Evolutionary conservation across 164 flowering plant species (phyloP).

Genomic region (Akebia trifoliata): DNA sequence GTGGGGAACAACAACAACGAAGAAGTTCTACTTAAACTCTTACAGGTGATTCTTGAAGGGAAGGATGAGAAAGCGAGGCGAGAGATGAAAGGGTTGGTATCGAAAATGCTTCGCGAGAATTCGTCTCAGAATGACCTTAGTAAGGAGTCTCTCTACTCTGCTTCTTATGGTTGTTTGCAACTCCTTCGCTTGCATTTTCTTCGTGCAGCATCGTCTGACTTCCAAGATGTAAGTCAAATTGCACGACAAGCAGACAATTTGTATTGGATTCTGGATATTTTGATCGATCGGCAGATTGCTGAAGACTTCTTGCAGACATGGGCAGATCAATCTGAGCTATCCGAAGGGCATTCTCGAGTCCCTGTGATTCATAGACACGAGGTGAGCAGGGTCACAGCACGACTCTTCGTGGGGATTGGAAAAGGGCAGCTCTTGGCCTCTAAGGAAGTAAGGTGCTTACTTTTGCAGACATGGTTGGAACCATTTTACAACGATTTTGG

Average conservation of each 20-base stretch:
- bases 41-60: conserved; percentile 83
- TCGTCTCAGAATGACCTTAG: conserved; percentile 63
- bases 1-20: conserved; percentile 41
- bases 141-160: conserved; percentile 75
- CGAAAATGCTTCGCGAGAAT: conserved; percentile 84
- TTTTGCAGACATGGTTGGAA: conserved; percentile 78
- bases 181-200: conserved; percentile 51
- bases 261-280: conserved; percentile 82
- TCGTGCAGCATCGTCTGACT: conserved; percentile 43
- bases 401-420: conserved; percentile 84
- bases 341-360: conserved; percentile 63
- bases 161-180: conserved; percentile 64
- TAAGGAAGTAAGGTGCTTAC: conserved; percentile 73
- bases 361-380: conserved; percentile 77
- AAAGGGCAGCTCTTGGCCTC: conserved; percentile 83
- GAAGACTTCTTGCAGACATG: conserved; percentile 77
- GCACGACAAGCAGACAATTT: conserved; percentile 85
- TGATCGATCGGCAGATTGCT: conserved; percentile 86
- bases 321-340: conserved; percentile 68
- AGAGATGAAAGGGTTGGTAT: conserved; percentile 84
- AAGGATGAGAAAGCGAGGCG: conserved; percentile 95
- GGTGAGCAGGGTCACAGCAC: conserved; percentile 75
- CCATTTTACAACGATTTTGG: conserved; percentile 93
- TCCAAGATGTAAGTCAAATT: conserved; percentile 48
- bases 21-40: conserved; percentile 59